Percentiles rank a stretch among this genome's conserved stretches.
These are phyloP conservation scores for Lachancea mirantina DNA, from an alignment of 805 yeast genomes.

Conservation along the genomic window DNA sequence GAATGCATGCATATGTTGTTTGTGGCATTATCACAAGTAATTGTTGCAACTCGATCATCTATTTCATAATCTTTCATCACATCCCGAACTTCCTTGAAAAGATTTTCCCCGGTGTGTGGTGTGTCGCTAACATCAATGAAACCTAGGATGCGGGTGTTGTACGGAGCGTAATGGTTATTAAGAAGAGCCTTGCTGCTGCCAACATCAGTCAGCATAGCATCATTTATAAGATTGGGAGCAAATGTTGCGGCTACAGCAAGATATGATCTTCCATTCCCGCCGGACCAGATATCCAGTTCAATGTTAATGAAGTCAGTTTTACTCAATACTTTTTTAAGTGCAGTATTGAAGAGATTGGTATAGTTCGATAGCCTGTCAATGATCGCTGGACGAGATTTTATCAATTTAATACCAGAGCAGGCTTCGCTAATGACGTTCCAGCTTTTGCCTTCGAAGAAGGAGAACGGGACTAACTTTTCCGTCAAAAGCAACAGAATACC, in stretches of 20 bases:
- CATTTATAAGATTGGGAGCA: conserved; percentile 1
- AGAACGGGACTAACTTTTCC: neutral
- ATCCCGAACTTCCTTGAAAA: neutral
- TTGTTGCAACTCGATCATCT: conserved; percentile 2
- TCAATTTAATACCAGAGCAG: conserved; percentile 4
- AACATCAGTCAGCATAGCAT: neutral
- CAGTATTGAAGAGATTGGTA: too few relatives aligned
- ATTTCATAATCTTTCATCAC: conserved; percentile 3
- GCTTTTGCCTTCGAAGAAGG: neutral
- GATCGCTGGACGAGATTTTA: conserved; percentile 5
- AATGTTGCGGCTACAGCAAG: conserved; percentile 5
- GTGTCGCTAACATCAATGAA: conserved; percentile 7
- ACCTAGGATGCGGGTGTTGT: conserved; percentile 9
- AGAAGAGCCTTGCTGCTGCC: conserved; percentile 1
- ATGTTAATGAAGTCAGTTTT: conserved; percentile 2
- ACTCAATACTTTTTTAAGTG: too few relatives aligned
- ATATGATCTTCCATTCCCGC: conserved; percentile 4
- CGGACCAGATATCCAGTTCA: conserved; percentile 4
- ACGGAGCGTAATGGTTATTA: neutral
- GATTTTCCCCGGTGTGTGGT: conserved; percentile 4
- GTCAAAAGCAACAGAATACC: neutral
- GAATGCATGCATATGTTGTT: neutral
- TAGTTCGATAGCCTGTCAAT: too few relatives aligned
- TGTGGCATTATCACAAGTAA: conserved; percentile 5
- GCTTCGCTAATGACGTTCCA: neutral